Evolutionary conservation across 108 stramenopile genomes (phyloP), one percentile per base, ranked within the genome.

Genomic region (Pseudonitzschia delicatissima): DNA sequence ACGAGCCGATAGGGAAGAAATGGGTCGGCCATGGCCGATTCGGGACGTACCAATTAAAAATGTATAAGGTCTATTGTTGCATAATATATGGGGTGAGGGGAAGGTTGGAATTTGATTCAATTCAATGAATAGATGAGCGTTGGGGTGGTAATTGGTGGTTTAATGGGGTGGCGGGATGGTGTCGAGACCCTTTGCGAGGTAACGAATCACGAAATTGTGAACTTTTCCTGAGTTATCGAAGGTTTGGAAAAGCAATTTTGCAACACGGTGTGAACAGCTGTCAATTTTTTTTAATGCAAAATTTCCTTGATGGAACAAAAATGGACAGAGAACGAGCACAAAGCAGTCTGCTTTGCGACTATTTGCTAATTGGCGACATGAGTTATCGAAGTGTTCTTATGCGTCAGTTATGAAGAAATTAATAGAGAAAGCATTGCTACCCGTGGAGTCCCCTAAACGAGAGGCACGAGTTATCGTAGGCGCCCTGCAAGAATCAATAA

Each of bases 51-150:
- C 47, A 23, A 23, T 48, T 48, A 2, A 48, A 48, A 48, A 48
- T 3, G 20, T 21, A 23, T 48, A 21, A 17, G 47, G 17, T 48
- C 21, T 48, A n/a, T 48, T 48, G 23, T 48, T 48, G 47, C 47
- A 48, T 48, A 48, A 23, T 48, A 48, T 5, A 17, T 0, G 6
- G n/a, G 47, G 21, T 48, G 47, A 48, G 20, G 20, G 17, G 47
- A 48, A 23, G 47, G 47, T 48, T 48, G n/a, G n/a, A n/a, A n/a
- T n/a, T n/a, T n/a, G n/a, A 21, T 48, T 48, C 47, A 48, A 48
- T 23, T 48, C 4, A 48, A 48, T 48, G 20, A 21, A 48, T 48
- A 23, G n/a, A 23, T 7, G 20, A 48, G 23, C n/a, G 47, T 48
- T 48, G 6, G 7, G 7, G 47, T 21, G 7, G 20, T n/a, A n/a